Evolutionary conservation across 2,329 filamentous ascomycete species (phyloP).

Genomic region (Fusarium sublunatum): DNA sequence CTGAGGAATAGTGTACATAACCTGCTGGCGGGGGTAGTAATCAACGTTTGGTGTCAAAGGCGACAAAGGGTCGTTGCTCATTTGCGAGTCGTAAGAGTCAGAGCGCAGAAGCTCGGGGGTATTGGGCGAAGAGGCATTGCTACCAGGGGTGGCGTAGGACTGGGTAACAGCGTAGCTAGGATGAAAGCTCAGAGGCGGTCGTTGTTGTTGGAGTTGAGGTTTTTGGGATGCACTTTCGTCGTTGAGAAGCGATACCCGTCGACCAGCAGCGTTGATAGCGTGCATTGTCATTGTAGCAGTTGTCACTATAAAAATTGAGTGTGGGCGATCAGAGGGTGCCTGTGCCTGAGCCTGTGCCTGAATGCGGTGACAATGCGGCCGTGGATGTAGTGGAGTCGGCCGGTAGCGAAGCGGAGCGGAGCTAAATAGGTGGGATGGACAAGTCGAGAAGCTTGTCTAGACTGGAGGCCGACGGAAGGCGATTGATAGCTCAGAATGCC

Average conservation of each 20-base stretch:
- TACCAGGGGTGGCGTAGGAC: conserved; percentile 53
- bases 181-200: conserved; percentile 49
- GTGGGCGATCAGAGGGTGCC: not conserved
- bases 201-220: conserved; percentile 19
- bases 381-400: conserved; percentile 24
- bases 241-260: conserved; percentile 70
- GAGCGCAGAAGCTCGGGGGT: conserved; percentile 70
- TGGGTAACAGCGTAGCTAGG: conserved; percentile 50
- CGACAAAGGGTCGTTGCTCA: conserved; percentile 64
- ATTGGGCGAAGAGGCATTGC: conserved; percentile 59
- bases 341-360: conserved; percentile 12
- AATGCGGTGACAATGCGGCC: conserved; percentile 18
- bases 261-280: conserved; percentile 66
- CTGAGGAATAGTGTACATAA: conserved; percentile 54
- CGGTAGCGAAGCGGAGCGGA: conserved; percentile 15
- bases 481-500: conserved; percentile 26
- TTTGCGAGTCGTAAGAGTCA: conserved; percentile 70
- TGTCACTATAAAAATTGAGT: not conserved
- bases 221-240: conserved; percentile 49
- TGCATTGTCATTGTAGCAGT: conserved; percentile 57
- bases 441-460: conserved; percentile 32
- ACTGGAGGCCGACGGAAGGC: conserved; percentile 16
- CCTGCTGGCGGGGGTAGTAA: conserved; percentile 54
- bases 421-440: conserved; percentile 30
- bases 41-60: conserved; percentile 66